Evolutionary conservation across 106 monocot species (phyloP).

Genomic region (Phalaenopsis aphrodite): DNA sequence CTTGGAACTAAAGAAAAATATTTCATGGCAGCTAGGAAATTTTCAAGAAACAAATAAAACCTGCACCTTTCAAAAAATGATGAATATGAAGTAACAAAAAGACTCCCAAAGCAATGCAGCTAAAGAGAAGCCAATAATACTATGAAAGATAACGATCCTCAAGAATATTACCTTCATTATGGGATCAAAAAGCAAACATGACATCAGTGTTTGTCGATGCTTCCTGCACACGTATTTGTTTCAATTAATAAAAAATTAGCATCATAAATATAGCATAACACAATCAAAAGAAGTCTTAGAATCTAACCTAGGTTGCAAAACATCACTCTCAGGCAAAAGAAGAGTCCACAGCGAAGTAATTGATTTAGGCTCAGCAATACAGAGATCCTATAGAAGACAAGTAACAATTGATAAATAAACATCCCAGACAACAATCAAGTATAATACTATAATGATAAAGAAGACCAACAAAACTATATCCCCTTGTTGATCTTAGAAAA

Average conservation of each 20-base stretch:
- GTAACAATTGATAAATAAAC: constrained; percentile 7
- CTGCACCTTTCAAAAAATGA: background rate
- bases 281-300: constrained; percentile 1
- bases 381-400: constrained; percentile 57
- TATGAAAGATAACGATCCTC: background rate
- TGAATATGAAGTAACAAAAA: background rate
- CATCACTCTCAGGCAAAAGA: constrained; percentile 84
- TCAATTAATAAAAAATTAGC: background rate
- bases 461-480: background rate
- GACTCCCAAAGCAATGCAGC: background rate
- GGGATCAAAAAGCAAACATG: constrained; percentile 89
- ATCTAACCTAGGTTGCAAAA: constrained; percentile 55
- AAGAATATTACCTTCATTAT: constrained; percentile 60
- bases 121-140: background rate
- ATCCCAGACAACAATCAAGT: background rate
- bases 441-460: background rate
- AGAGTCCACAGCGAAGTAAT: constrained; percentile 82
- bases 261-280: background rate
- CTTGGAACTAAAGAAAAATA: background rate
- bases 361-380: constrained; percentile 76
- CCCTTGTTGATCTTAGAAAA: background rate
- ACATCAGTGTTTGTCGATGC: constrained; percentile 66
- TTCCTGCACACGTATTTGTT: constrained; percentile 41
- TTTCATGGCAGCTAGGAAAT: background rate
- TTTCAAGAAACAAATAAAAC: background rate